Evolutionary conservation across 1,284 basidiomycete species (phyloP), one percentile per base, ranked within the genome.

Genomic region (Irpex lacteus): DNA sequence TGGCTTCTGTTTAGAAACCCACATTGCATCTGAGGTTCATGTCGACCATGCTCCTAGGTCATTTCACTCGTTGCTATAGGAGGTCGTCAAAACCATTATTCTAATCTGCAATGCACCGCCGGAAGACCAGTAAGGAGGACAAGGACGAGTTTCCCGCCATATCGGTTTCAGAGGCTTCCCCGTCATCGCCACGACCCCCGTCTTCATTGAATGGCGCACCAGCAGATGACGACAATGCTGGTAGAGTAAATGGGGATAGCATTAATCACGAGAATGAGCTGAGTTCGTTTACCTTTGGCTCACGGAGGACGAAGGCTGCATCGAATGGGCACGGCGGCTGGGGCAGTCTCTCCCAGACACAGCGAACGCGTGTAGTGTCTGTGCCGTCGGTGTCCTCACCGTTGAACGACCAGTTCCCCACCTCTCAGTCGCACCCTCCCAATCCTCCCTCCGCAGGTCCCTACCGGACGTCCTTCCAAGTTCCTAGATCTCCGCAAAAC

Each of bases 371-470:
- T 57, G 74, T 76, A 15, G 75, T 71, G 21, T 80, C 80, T 0
- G 76, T 76, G 13, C 78, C 83, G 3, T 65, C 76, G 26, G 63
- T 67, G 19, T 65, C 72, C 59, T 66, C 70, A 3, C 66, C 68
- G 13, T 59, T 60, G 5, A 49, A 63, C 36, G 61, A 40, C 63
- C 69, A 65, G 65, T 66, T 67, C 60, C 67, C 65, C 56, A 40
- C 72, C 8, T 73, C 73, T 34, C 71, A 69, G 36, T 70, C 73
- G 8, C 70, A 74, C 57, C 67, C 74, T 2, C 68, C 69, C 21
- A 72, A 75, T 15, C 78, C 79, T 2, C 74, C 78, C 18, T 80
- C 79, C 44, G 72, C 78, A 50, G 81, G 80, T 11, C 75, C 77
- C n/a, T 76, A 77, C 69, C 74, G 75, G 50, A 75, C 76, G 11